phyloP scores from a whole-genome alignment of 352 stramenopile genomes.

The Phytopythium aichiense region DNA sequence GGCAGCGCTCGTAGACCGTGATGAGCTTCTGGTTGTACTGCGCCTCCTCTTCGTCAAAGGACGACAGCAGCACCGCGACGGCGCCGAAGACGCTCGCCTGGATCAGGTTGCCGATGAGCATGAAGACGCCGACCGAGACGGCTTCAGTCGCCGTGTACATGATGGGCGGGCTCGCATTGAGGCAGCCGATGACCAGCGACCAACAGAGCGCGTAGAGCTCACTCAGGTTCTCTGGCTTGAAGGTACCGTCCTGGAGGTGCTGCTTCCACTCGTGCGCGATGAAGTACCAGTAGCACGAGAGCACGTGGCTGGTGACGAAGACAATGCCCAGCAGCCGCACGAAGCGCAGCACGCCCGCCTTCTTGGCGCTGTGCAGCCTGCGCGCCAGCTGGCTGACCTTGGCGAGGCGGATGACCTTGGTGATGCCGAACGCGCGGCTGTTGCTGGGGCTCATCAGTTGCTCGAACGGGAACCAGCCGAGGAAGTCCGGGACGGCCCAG shows the following conservation, averaged over 20 bases:
- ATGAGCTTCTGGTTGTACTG: conserved; percentile 74
- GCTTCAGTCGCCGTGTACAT: conserved; percentile 51
- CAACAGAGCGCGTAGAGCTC: conserved; percentile 47
- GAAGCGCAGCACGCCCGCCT: conserved; percentile 58
- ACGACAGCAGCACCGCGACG: conserved; percentile 58
- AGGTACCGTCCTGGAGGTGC: conserved; percentile 28
- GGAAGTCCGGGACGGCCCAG: conserved; percentile 55
- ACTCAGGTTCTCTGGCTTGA: conserved; percentile 17
- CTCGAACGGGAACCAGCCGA: conserved; percentile 73
- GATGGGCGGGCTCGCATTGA: conserved; percentile 54
- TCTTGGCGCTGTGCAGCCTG: conserved; percentile 58
- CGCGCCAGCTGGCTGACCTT: conserved; percentile 59
- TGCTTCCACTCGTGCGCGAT: conserved; percentile 39
- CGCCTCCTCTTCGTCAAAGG: conserved; percentile 61
- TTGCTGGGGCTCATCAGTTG: conserved; percentile 24
- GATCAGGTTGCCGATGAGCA: conserved; percentile 63
- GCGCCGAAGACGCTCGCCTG: conserved; percentile 71
- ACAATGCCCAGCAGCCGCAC: conserved; percentile 45
- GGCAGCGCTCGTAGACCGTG: conserved; percentile 54
- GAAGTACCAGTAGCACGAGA: conserved; percentile 67
- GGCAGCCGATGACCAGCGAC: conserved; percentile 50
- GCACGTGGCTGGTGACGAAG: conserved; percentile 44
- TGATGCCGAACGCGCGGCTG: conserved; percentile 52
- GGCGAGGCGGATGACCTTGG: conserved; percentile 63
- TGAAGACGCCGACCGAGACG: conserved; percentile 61